Percentiles rank a stretch among this genome's conserved stretches.
Conservation (phyloP, 2,329 filamentous ascomycete species). For the Gremmenia infestans region DNA sequence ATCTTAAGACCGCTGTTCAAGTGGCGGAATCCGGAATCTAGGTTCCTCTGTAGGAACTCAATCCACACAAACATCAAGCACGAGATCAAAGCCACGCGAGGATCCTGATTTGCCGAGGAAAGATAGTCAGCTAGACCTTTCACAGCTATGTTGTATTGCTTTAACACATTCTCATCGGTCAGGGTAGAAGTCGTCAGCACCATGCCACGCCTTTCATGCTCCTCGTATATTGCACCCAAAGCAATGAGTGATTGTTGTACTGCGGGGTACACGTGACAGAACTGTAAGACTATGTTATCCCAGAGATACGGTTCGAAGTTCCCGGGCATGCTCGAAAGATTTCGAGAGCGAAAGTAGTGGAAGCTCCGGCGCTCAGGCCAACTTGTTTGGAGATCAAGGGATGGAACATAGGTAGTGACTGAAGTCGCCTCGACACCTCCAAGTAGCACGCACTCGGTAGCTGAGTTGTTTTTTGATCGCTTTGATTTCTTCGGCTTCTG, state of each 20-base stretch:
- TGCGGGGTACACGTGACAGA: slow-evolving; percentile 10
- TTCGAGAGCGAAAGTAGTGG: slow-evolving; percentile 18
- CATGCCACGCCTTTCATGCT: not conserved
- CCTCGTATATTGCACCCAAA: slow-evolving; percentile 12
- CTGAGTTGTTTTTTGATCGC: not conserved
- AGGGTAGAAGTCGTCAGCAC: slow-evolving; percentile 14
- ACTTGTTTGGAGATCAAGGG: slow-evolving; percentile 4
- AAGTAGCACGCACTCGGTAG: not conserved
- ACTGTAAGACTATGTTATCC: slow-evolving; percentile 9
- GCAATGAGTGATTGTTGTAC: slow-evolving; percentile 9
- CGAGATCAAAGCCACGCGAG: slow-evolving; percentile 6
- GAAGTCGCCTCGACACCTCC: not conserved
- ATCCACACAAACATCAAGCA: slow-evolving; percentile 19
- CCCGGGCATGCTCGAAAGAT: slow-evolving; percentile 14
- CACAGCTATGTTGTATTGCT: slow-evolving; percentile 14
- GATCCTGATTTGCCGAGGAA: slow-evolving; percentile 2
- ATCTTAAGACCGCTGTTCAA: slow-evolving; percentile 11
- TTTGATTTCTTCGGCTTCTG: not conserved
- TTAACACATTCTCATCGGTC: slow-evolving; percentile 19
- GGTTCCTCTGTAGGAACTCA: slow-evolving; percentile 11
- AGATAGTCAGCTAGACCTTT: slow-evolving; percentile 5
- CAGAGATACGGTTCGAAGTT: slow-evolving; percentile 19
- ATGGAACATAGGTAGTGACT: not conserved
- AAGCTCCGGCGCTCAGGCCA: slow-evolving; percentile 15
- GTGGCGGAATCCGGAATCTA: slow-evolving; percentile 10